phyloP scores from a whole-genome alignment of 345 rosid genomes.

The Leavenworthia alabamica region DNA sequence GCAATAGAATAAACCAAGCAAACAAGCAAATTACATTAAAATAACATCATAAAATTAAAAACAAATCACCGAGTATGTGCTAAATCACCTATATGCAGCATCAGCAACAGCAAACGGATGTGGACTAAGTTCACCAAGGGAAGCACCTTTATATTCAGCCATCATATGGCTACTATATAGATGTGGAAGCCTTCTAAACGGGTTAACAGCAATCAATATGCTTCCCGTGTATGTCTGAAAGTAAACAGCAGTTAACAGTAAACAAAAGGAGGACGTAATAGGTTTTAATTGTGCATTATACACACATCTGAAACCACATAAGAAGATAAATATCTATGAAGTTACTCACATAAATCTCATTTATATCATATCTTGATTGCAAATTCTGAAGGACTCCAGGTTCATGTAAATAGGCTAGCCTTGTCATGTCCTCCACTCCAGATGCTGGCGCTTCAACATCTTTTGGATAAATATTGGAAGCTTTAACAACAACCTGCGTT shows the following conservation, averaged over 20 bases:
- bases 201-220: conserved; percentile 96
- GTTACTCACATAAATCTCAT: conserved; percentile 84
- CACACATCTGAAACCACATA: neutral
- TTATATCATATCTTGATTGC: conserved; percentile 93
- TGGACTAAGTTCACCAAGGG: conserved; percentile 93
- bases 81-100: conserved; percentile 82
- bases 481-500: conserved; percentile 60
- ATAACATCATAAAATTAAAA: neutral
- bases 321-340: conserved; percentile 42
- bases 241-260: neutral
- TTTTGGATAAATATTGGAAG: conserved; percentile 67
- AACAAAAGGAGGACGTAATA: neutral
- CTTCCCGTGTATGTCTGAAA: conserved; percentile 90
- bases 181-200: conserved; percentile 89
- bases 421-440: conserved; percentile 99
- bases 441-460: conserved; percentile 85
- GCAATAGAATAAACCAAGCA: conserved; percentile 23
- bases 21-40: neutral
- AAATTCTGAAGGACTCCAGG: conserved; percentile 96
- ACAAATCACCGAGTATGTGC: neutral
- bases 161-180: conserved; percentile 93
- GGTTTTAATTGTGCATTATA: neutral
- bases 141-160: conserved; percentile 94
- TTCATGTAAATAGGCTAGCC: conserved; percentile 95
- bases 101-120: conserved; percentile 99